Base-by-base conservation (phyloP, 2,329 filamentous ascomycete genomes). In the Aspergillus sp. region DNA sequence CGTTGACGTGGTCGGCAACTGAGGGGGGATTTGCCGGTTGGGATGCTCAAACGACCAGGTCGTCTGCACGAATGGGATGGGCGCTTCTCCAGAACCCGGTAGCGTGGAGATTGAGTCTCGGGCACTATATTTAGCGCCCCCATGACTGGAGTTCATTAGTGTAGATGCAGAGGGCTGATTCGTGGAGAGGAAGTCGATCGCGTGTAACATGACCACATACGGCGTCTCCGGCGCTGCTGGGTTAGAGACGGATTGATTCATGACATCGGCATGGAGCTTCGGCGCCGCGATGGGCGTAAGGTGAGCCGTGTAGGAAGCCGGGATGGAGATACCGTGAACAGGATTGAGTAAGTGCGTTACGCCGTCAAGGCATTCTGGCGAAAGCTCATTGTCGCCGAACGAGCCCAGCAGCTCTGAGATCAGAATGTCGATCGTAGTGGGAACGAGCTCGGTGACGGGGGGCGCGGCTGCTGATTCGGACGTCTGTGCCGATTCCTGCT, bases 361-460 rank as follows among this genome's bases (percentile, higher is more conserved):
- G 48, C 95, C 95, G 74, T 99, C 95, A 10, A 99, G 84, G 71
- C 95, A 99, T 79, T 99, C 95, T 0, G 95, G 95, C 0, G 92
- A 97, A 9, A 99, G 86, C 77, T 99, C 95, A 72, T 99, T 99
- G 78, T 99, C 95, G 23, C 89, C 95, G 72, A 98, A 99, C 2
- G 93, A 97, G 39, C 77, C 95, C 0, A 99, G 85, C 0, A 99
- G 86, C 76, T 99, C 95, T 2, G 93, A 97, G 28, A 99, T 88
- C 3, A 99, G 81, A 57, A 99, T 97, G 74, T 99, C 95, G 45
- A 99, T 76, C 19, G 76, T 77, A 43, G 76, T 76, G 43, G 69
- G 52, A 41, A 65, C 52, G 58, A 63, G 45, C 39, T 63, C 60
- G 9, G 66, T 36, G 12, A 43, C 47, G 87, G 67, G 85, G 84